These are phyloP conservation scores for Herpotrichia juniperi DNA, from an alignment of 2,329 filamentous ascomycete species.

Conservation along the genomic window DNA sequence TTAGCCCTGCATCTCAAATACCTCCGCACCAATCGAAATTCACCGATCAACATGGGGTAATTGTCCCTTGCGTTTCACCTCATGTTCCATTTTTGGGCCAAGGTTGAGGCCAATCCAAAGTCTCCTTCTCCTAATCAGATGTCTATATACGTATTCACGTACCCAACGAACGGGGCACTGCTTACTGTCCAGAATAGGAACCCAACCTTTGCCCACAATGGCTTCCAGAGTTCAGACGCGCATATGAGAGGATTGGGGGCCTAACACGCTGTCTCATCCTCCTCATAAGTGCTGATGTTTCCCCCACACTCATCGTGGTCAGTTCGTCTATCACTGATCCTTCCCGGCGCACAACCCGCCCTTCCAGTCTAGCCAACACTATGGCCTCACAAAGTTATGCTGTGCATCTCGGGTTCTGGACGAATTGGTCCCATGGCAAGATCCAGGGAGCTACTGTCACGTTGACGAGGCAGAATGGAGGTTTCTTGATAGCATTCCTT, in stretches of 20 bases:
- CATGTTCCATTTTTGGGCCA: neutral
- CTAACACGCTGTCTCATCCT: neutral
- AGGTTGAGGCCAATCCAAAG: neutral
- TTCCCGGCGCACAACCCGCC: neutral
- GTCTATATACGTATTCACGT: neutral
- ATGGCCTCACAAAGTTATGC: slow-evolving; percentile 6
- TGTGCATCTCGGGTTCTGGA: slow-evolving; percentile 37
- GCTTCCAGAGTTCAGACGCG: too few species aligned
- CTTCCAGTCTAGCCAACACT: neutral
- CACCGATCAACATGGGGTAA: neutral
- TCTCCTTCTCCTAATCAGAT: neutral
- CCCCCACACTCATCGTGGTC: neutral
- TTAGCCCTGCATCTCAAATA: neutral
- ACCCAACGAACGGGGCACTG: neutral
- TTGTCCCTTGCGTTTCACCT: neutral
- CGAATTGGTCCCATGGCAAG: slow-evolving; percentile 34
- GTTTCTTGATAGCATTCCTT: slow-evolving; percentile 34
- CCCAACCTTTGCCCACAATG: neutral
- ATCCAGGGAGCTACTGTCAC: slow-evolving; percentile 36
- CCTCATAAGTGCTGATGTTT: slow-evolving; percentile 1
- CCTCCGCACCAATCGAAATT: neutral
- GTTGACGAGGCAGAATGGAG: slow-evolving; percentile 25
- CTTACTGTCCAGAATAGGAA: neutral
- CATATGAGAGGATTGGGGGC: neutral
- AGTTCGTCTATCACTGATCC: neutral